These are phyloP conservation scores for Lipomyces starkeyi DNA, from an alignment of 805 yeast genomes.

Conservation along the genomic window DNA sequence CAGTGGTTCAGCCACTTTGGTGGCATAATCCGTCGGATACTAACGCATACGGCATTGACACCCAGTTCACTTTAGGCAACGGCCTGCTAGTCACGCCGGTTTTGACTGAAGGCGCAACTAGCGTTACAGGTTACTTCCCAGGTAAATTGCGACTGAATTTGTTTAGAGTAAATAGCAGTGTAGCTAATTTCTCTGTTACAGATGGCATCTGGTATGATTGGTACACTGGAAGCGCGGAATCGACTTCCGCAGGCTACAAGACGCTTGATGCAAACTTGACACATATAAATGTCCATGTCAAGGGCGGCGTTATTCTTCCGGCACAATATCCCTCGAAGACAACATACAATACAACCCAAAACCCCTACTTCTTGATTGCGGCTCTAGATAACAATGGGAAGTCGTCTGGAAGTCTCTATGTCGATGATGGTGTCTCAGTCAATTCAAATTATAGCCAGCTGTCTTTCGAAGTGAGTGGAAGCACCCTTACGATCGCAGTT, in stretches of 20 bases:
- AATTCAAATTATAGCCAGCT: not conserved
- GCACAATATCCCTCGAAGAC: constrained; percentile 57
- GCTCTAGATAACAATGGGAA: constrained; percentile 54
- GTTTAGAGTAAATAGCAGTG: too few relatives aligned
- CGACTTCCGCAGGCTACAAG: constrained; percentile 44
- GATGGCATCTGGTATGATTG: constrained; percentile 23
- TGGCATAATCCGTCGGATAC: constrained; percentile 47
- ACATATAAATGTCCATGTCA: constrained; percentile 55
- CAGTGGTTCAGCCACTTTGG: constrained; percentile 65
- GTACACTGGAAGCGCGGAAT: constrained; percentile 42
- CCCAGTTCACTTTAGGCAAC: constrained; percentile 70
- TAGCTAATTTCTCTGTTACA: too few relatives aligned
- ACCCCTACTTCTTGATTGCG: constrained; percentile 71
- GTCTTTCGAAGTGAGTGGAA: not conserved
- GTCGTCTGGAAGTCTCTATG: constrained; percentile 61
- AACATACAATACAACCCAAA: constrained; percentile 71
- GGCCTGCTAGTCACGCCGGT: constrained; percentile 55
- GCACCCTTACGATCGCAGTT: not conserved
- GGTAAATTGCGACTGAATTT: not conserved
- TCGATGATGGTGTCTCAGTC: constrained; percentile 75
- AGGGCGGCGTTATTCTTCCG: constrained; percentile 67
- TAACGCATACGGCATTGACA: constrained; percentile 58
- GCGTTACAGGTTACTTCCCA: constrained; percentile 53
- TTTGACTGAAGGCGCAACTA: constrained; percentile 51
- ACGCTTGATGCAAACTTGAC: constrained; percentile 51